These are phyloP conservation scores for Mycotypha africana DNA, from an alignment of 371 early-diverging fungal genomes.

Conservation along the genomic window DNA sequence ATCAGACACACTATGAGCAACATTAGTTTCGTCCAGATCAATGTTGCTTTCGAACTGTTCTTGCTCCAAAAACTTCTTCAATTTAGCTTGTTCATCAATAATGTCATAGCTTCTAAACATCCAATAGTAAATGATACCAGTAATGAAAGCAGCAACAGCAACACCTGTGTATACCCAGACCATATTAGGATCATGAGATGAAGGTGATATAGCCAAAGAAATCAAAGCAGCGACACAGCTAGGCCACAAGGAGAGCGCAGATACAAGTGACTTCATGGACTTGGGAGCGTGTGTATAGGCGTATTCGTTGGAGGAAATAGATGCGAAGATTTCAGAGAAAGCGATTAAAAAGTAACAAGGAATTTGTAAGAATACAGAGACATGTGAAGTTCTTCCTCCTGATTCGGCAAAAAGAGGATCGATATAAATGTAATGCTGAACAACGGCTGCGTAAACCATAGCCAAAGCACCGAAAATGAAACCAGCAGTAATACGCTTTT, in stretches of 20 bases:
- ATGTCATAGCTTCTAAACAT: conserved; percentile 27
- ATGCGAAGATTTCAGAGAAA: conserved; percentile 63
- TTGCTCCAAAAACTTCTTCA: conserved; percentile 12
- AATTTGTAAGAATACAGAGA: conserved; percentile 59
- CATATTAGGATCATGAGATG: conserved; percentile 61
- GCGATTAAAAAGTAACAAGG: conserved; percentile 61
- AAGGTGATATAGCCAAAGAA: conserved; percentile 55
- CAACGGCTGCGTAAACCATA: conserved; percentile 62
- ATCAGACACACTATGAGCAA: too few relatives aligned
- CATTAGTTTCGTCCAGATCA: too few relatives aligned
- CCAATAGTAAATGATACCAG: conserved; percentile 27
- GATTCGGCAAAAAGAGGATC: conserved; percentile 19
- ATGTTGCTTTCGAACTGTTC: too few relatives aligned
- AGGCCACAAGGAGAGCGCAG: conserved; percentile 60
- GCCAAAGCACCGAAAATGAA: conserved; percentile 54
- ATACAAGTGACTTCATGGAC: conserved; percentile 64
- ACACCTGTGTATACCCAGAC: conserved; percentile 57
- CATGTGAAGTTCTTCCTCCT: conserved; percentile 10
- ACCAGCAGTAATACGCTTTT: conserved; percentile 45
- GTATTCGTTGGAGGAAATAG: conserved; percentile 67
- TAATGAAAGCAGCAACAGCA: conserved; percentile 35
- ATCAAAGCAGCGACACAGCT: conserved; percentile 63
- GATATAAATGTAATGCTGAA: conserved; percentile 64
- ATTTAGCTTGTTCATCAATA: conserved; percentile 19
- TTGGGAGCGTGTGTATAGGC: conserved; percentile 67